phyloP scores from a whole-genome alignment of 192 early-diverging fungal species.

The Umbelopsis sp. region DNA sequence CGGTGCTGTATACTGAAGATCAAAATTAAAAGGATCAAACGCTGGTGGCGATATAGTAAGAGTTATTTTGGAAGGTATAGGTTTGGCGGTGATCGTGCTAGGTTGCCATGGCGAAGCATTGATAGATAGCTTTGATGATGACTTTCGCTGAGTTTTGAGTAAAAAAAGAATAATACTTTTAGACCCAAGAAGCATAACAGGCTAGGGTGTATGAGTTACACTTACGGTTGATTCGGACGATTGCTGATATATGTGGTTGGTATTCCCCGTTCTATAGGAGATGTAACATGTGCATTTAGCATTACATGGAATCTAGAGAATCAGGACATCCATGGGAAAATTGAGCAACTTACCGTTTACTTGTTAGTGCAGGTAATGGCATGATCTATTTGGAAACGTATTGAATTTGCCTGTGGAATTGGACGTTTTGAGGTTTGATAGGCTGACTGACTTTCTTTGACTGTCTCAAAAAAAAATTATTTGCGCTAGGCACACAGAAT shows the following conservation, averaged over 20 bases:
- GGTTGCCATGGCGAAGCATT: background rate
- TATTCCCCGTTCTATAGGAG: background rate
- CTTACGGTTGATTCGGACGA: too few species aligned
- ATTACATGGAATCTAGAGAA: background rate
- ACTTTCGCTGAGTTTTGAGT: too few species aligned
- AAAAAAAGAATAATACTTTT: too few species aligned
- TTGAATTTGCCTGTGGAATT: too few species aligned
- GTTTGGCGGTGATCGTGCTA: background rate
- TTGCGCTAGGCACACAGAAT: too few species aligned
- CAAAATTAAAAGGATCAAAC: constrained; percentile 16
- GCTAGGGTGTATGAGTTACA: too few species aligned
- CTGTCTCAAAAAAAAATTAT: too few species aligned
- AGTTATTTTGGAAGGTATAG: background rate
- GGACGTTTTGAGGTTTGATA: too few species aligned
- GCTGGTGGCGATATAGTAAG: background rate
- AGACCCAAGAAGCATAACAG: too few species aligned
- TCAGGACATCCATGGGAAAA: background rate
- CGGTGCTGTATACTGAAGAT: background rate
- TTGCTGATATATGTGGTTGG: background rate
- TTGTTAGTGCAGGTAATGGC: constrained; percentile 10
- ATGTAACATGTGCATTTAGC: background rate
- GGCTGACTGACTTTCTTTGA: too few species aligned
- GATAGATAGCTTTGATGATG: too few species aligned
- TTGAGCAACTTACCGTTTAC: background rate
- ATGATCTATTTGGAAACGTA: background rate